Evolutionary conservation across 2,329 filamentous ascomycete species (phyloP).

Genomic region (Ploettnerulaceae sp.): DNA sequence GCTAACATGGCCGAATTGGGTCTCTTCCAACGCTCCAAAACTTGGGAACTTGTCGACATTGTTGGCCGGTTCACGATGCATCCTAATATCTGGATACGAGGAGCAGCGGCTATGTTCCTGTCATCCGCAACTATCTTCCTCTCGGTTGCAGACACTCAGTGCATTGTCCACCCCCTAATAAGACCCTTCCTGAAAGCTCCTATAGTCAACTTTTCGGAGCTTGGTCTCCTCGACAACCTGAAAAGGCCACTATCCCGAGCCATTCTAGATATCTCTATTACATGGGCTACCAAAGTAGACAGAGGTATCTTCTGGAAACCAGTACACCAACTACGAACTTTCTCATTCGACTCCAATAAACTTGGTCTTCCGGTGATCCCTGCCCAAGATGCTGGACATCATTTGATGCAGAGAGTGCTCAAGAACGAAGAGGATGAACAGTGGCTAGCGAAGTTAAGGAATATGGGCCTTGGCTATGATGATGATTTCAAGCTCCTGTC

Average conservation of each 20-base stretch:
- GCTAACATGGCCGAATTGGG: constrained; percentile 85
- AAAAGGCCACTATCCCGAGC: constrained; percentile 75
- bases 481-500: constrained; percentile 88
- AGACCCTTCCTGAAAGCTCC: constrained; percentile 75
- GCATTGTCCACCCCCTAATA: constrained; percentile 76
- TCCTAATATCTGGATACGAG: constrained; percentile 91
- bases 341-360: constrained; percentile 58
- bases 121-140: constrained; percentile 71
- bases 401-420: constrained; percentile 56
- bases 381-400: constrained; percentile 50
- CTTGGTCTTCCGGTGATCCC: constrained; percentile 47
- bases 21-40: constrained; percentile 75
- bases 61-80: constrained; percentile 85
- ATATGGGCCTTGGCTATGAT: constrained; percentile 73
- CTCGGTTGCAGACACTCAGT: constrained; percentile 74
- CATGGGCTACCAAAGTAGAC: constrained; percentile 80
- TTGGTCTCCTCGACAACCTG: constrained; percentile 71
- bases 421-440: constrained; percentile 92
- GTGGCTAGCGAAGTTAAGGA: constrained; percentile 81
- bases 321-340: constrained; percentile 63
- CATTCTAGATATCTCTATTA: constrained; percentile 78
- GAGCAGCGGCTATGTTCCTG: constrained; percentile 81
- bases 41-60: constrained; percentile 83
- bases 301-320: constrained; percentile 85
- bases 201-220: constrained; percentile 64